Evolutionary conservation across 352 stramenopile genomes (phyloP).

Genomic region (Globisporangium polare): DNA sequence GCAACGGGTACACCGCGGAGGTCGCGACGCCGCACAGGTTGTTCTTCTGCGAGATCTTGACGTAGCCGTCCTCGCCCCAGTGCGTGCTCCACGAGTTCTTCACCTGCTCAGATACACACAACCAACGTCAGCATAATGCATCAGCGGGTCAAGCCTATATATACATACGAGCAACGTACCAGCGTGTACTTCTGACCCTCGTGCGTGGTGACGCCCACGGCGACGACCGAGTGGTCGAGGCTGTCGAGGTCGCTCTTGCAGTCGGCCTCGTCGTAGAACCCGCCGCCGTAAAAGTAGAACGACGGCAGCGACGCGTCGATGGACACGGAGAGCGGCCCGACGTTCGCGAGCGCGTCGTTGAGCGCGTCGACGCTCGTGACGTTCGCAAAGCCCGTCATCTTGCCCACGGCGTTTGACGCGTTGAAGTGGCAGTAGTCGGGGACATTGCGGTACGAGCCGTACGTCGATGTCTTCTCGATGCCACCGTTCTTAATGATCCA

Average conservation of each 20-base stretch:
- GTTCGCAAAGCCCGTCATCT: constrained; percentile 79
- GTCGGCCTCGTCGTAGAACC: constrained; percentile 79
- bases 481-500: constrained; percentile 85
- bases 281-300: constrained; percentile 89
- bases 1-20: constrained; percentile 74
- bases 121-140: not conserved
- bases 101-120: constrained; percentile 21
- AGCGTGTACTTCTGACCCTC: constrained; percentile 92
- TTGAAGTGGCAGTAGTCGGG: constrained; percentile 90
- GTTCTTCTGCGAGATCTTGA: constrained; percentile 89
- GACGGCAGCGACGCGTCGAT: constrained; percentile 81
- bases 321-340: constrained; percentile 86
- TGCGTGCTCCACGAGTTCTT: constrained; percentile 95
- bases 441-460: constrained; percentile 85
- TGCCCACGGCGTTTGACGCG: constrained; percentile 55
- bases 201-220: constrained; percentile 87
- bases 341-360: constrained; percentile 73
- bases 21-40: constrained; percentile 96
- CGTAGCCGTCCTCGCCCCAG: constrained; percentile 92
- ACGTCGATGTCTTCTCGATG: constrained; percentile 76
- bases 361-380: constrained; percentile 70
- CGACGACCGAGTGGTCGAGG: constrained; percentile 91
- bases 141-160: too few relatives aligned
- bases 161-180: constrained; percentile 17
- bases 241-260: constrained; percentile 92